phyloP scores from a whole-genome alignment of 305 asterid genomes.

The Fraxinus latifolia region DNA sequence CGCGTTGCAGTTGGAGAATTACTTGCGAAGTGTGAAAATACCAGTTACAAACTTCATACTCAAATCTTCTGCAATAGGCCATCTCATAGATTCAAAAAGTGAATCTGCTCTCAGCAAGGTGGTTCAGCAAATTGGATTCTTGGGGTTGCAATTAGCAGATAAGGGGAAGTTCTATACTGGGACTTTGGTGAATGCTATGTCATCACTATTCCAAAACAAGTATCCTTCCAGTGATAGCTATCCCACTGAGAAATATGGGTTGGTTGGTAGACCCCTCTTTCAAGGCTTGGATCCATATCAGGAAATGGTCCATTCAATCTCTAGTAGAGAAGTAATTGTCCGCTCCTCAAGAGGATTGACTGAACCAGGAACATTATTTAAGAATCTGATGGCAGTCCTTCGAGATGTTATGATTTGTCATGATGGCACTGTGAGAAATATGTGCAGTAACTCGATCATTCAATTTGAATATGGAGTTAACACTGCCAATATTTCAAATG shows the following conservation, averaged over 20 bases:
- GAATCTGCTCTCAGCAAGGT: conserved; percentile 87
- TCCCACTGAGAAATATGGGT: conserved; percentile 73
- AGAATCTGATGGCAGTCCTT: conserved; percentile 92
- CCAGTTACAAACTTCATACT: conserved; percentile 56
- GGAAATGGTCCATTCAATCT: conserved; percentile 86
- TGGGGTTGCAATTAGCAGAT: conserved; percentile 72
- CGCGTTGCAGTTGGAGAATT: conserved; percentile 59
- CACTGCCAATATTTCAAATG: conserved; percentile 47
- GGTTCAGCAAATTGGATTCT: conserved; percentile 86
- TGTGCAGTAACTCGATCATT: conserved; percentile 76
- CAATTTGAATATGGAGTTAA: conserved; percentile 85
- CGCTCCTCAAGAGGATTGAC: conserved; percentile 91
- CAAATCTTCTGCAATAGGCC: conserved; percentile 63
- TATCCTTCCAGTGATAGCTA: conserved; percentile 59
- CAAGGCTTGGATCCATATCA: conserved; percentile 87
- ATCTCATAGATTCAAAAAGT: conserved; percentile 74
- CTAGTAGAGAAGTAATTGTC: conserved; percentile 93
- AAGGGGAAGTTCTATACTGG: conserved; percentile 73
- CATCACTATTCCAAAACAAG: conserved; percentile 50
- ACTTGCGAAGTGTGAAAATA: conserved; percentile 50
- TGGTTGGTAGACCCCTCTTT: conserved; percentile 77
- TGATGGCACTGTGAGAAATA: conserved; percentile 85
- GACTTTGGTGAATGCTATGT: conserved; percentile 65
- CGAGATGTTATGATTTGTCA: conserved; percentile 88
- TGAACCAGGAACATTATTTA: conserved; percentile 92